Evolutionary conservation across 2,329 filamentous ascomycete species (phyloP).

Genomic region (Coniosporium tulheliwenetii): DNA sequence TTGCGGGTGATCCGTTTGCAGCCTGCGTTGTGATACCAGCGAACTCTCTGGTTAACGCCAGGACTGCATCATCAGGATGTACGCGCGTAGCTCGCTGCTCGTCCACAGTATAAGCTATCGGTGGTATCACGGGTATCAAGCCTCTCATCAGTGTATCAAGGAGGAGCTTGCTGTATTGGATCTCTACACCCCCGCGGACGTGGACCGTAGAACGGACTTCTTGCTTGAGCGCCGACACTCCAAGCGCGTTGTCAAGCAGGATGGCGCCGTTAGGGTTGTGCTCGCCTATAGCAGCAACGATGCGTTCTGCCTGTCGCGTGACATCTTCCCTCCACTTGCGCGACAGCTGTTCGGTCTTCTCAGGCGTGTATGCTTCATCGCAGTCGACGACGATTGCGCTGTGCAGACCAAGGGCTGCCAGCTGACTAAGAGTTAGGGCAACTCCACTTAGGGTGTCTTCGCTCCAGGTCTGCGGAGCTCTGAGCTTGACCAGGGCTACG

Average conservation of each 20-base stretch:
- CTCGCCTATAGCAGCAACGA: constrained; percentile 59
- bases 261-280: constrained; percentile 54
- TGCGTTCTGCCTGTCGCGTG: constrained; percentile 50
- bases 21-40: constrained; percentile 32
- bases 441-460: constrained; percentile 57
- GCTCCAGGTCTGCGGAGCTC: constrained; percentile 54
- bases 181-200: constrained; percentile 19
- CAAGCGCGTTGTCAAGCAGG: constrained; percentile 44
- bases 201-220: constrained; percentile 17
- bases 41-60: constrained; percentile 64
- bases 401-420: constrained; percentile 64
- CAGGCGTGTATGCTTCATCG: constrained; percentile 22
- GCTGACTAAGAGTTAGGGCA: constrained; percentile 68
- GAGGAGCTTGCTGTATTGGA: constrained; percentile 35
- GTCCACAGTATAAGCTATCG: constrained; percentile 42
- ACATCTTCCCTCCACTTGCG: not conserved
- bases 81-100: constrained; percentile 32
- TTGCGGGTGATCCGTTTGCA: constrained; percentile 2
- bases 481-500: constrained; percentile 74
- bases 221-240: constrained; percentile 14
- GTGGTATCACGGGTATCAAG: constrained; percentile 54
- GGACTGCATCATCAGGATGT: constrained; percentile 47
- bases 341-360: constrained; percentile 14
- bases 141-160: constrained; percentile 51
- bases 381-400: constrained; percentile 76